Percentiles rank a stretch among this genome's conserved stretches.
Conservation (phyloP, 2,329 filamentous ascomycete species). For the Pleochaeta shiraiana region DNA sequence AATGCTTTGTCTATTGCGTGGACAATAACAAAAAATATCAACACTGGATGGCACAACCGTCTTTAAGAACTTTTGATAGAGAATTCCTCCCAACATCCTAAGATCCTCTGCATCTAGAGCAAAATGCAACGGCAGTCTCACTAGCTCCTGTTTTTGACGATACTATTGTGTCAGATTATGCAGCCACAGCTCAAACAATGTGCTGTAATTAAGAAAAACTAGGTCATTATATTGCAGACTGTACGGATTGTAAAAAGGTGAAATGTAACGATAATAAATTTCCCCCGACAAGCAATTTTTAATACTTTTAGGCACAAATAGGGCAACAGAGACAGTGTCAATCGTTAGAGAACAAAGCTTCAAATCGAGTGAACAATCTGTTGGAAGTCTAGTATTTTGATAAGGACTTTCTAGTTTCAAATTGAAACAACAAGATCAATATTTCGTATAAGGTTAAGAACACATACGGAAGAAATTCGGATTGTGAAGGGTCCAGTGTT, state of each 20-base stretch:
- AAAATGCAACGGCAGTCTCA: not conserved
- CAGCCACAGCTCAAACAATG: constrained; percentile 2
- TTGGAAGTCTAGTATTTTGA: too few relatives aligned
- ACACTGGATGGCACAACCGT: not conserved
- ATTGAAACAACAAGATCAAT: too few relatives aligned
- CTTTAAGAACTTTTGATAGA: not conserved
- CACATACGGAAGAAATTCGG: too few relatives aligned
- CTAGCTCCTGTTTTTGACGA: constrained; percentile 1
- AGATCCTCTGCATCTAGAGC: not conserved
- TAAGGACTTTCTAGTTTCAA: too few relatives aligned
- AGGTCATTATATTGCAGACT: not conserved
- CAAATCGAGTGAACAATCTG: not conserved
- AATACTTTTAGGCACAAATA: not conserved
- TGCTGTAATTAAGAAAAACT: not conserved
- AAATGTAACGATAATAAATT: not conserved
- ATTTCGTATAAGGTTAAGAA: too few relatives aligned
- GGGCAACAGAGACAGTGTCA: not conserved
- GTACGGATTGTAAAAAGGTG: not conserved
- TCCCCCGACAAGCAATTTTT: not conserved
- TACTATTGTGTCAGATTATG: not conserved
- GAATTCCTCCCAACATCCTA: not conserved
- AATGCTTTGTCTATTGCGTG: not conserved
- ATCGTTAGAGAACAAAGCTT: not conserved
- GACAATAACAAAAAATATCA: not conserved
- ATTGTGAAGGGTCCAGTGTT: too few relatives aligned